Base-by-base conservation (phyloP, 164 flowering plant species). In the Magnolia kwangsiensis region DNA sequence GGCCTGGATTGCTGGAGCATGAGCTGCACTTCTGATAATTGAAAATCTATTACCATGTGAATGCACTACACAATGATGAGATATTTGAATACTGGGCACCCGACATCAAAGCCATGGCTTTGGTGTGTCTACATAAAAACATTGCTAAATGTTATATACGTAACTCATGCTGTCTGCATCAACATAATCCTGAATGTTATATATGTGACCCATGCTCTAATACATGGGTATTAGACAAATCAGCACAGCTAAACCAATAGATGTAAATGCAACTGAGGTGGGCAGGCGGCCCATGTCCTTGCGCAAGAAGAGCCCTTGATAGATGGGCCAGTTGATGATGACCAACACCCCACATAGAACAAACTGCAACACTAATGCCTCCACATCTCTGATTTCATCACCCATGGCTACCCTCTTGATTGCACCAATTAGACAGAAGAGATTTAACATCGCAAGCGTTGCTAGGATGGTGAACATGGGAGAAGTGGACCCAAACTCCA, bases 401-500 rank as follows among this genome's bases (percentile, higher is more conserved):
- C 6, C 45, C 45, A 37, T 37, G 45, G 45, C 63, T 27, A 75
- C 72, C 49, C 73, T 80, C 81, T 76, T 82, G 98, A 81, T 67
- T 11, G 74, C 51, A 50, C 85, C 85, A 76, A 76, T 51, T 3
- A 92, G 74, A 71, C 91, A 83, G 16, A 85, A 72, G 37, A 90
- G 72, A 74, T 92, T 92, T 50, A 90, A 69, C 85, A 90, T 45
- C 16, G 94, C 90, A 50, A 92, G 59, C 4, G 91, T 85, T 29
- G 95, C 72, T 49, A 92, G 18, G 2, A 90, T 74, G 67, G 80
- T 79, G 71, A 91, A 85, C 88, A 91, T 86, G 1, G 91, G 87
- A 21, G 90, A 83, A 50, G 87, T 51, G 16, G 79, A 68, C 64
- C 97, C 92, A 73, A 94, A 94, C 78, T 92, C 96, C 86, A 94